A percentile compares a stretch with the other conserved stretches of the same genome.
These are phyloP conservation scores for Ogataea thermomethanolica DNA, from an alignment of 805 yeast species.

Conservation along the genomic window DNA sequence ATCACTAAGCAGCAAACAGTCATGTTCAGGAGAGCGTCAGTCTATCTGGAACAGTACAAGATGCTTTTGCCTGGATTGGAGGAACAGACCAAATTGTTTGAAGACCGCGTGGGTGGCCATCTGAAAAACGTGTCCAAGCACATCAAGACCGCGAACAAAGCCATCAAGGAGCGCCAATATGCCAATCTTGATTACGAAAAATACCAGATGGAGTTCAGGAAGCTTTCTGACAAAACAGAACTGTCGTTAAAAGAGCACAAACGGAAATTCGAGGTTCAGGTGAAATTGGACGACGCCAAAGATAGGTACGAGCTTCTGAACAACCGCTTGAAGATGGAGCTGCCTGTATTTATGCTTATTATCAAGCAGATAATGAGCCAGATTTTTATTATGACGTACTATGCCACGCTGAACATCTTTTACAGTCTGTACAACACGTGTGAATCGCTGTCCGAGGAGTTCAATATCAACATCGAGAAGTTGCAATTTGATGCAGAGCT, in stretches of 20 bases:
- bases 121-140: constrained; percentile 11
- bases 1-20: constrained; percentile 10
- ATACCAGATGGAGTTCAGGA: constrained; percentile 17
- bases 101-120: constrained; percentile 16
- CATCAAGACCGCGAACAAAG: constrained; percentile 21
- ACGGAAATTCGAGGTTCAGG: constrained; percentile 31
- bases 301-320: constrained; percentile 39
- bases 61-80: constrained; percentile 16
- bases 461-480: constrained; percentile 8
- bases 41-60: constrained; percentile 13
- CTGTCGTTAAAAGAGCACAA: constrained; percentile 39
- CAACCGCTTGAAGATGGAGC: constrained; percentile 39
- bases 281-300: constrained; percentile 30
- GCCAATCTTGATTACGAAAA: constrained; percentile 23
- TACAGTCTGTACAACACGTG: constrained; percentile 14
- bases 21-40: constrained; percentile 10
- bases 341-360: constrained; percentile 42
- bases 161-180: constrained; percentile 25
- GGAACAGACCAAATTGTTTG: constrained; percentile 17
- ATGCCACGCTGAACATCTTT: constrained; percentile 35
- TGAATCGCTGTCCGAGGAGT: constrained; percentile 9
- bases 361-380: constrained; percentile 33
- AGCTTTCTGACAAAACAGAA: constrained; percentile 22
- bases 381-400: constrained; percentile 36
- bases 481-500: constrained; percentile 7